Base-by-base conservation (phyloP, 202 grass and related monocot genomes). In the Eragrostis tef region DNA sequence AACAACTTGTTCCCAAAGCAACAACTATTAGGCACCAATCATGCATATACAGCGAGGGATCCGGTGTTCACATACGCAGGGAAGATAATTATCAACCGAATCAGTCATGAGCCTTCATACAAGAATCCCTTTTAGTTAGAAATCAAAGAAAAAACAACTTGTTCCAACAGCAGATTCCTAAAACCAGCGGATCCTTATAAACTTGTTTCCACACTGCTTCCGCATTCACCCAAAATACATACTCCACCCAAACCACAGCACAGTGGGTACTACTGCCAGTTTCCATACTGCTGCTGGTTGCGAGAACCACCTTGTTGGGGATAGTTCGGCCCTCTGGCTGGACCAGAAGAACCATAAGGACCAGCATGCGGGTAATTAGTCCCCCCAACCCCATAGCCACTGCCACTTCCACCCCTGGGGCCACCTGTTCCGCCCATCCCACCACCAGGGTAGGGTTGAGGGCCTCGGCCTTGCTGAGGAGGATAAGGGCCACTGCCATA, bases 211-310 rank as follows among this genome's bases (percentile, higher is more conserved):
- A 39, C 6, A 39, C 34, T 39, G 34, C 41, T 29, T 14, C 15
- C 10, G 29, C 13, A 65, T 39, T 39, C 34, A 36, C 16, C 43
- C 16, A 2, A 68, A 75, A 50, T 36, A 63, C 44, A 67, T 17
- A 14, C 10, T 47, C 25, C 20, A 81, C 48, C 34, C 16, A 15
- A 81, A 5, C 0, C 1, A 14, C 17, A 54, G 6, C 27, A n/a
- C n/a, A n/a, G n/a, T n/a, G n/a, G n/a, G 9, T 51, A 58, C 68
- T 89, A 91, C 49, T 91, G 88, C 92, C 92, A 94, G 74, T 73
- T 88, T n/a, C 92, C 92, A 39, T 91, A 89, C 58, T 89, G 86
- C 51, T 89, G 86, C 77, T 87, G 92, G 66, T 85, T 94, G 44
- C 84, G 84, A 47, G 89, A 87, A 24, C 89, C 74, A 31, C 81